Evolutionary conservation across 1,139 yeast genomes (phyloP), one percentile per base, ranked within the genome.

Genomic region (Debaryomyces subglobosus): DNA sequence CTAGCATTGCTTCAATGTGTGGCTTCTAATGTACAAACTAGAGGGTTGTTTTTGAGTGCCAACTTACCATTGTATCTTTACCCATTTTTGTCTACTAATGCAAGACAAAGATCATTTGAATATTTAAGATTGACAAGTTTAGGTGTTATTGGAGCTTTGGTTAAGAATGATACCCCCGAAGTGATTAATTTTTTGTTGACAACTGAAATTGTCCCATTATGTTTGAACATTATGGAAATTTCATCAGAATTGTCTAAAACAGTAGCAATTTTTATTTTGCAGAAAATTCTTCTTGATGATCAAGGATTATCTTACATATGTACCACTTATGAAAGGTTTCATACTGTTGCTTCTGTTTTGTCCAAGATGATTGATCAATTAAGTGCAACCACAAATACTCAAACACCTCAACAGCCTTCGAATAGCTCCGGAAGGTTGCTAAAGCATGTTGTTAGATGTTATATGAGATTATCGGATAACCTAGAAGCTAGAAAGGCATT

Each of bases 131-230:
- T 94, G 53, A 94, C 99, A 1, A 88, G 96, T 49, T 79, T 94
- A 52, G 99, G 99, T 33, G 98, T 94, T 4, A 89, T 94, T 65
- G 99, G 99, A 15, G 99, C 99, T 0, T 74, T 94, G 51, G 99
- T 94, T 25, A 94, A 94, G 61, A 92, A 92, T 65, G 99, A 94
- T 63, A 89, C 96, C 2, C 91, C 96, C 10, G 97, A 94, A 59
- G 99, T 94, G 45, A 92, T 94, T 53, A 87, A 88, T 53, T 94
- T 94, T 63, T 72, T 94, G 60, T 76, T 94, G 42, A 86, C 97
- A 10, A 92, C 99, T 0, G 99, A 94, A 64, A 94, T 94, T 56
- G 96, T 94, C 35, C 99, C 99, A 5, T 72, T 94, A 51, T 94
- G 99, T 66, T 74, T 94, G 51, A 86, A 95, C 59, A 94, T 94